A percentile compares a stretch with the other conserved stretches of the same genome.
Evolutionary conservation across 371 early-diverging fungal genomes (phyloP).

Genomic region (Mucor sp.): DNA sequence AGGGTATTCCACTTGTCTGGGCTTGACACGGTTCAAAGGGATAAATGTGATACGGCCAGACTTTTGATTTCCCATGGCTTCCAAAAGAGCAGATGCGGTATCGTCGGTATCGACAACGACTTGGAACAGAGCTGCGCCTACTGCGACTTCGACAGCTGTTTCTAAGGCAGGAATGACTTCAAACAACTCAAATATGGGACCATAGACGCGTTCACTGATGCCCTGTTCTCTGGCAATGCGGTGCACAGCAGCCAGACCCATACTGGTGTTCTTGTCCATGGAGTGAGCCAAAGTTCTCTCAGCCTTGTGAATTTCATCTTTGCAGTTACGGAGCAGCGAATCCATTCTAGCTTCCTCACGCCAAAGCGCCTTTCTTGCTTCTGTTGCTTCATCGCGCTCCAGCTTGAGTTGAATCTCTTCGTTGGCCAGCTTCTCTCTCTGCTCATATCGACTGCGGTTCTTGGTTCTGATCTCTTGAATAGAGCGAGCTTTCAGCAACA

Average conservation of each 20-base stretch:
- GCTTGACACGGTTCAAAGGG: constrained; percentile 88
- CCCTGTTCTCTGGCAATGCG: constrained; percentile 65
- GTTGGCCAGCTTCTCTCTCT: constrained; percentile 34
- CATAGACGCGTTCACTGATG: constrained; percentile 77
- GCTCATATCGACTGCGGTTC: constrained; percentile 38
- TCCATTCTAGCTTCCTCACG: constrained; percentile 84
- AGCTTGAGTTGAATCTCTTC: constrained; percentile 27
- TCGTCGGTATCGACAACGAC: constrained; percentile 96
- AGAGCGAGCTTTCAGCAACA: constrained; percentile 33
- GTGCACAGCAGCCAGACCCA: constrained; percentile 74
- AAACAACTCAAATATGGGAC: constrained; percentile 92
- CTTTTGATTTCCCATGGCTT: constrained; percentile 72
- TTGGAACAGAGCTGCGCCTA: constrained; percentile 92
- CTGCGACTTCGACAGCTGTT: constrained; percentile 91
- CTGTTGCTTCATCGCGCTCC: constrained; percentile 68
- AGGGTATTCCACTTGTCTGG: constrained; percentile 64
- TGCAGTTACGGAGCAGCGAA: constrained; percentile 63
- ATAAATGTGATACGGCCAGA: constrained; percentile 96
- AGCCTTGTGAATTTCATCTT: constrained; percentile 75
- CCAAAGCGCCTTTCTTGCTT: constrained; percentile 87
- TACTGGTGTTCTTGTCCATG: constrained; percentile 79
- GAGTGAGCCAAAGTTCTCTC: constrained; percentile 74
- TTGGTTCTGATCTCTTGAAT: constrained; percentile 50
- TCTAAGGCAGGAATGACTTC: constrained; percentile 81
- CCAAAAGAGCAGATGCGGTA: constrained; percentile 82